phyloP scores from a whole-genome alignment of 2,329 filamentous ascomycete genomes.

The Magnaporthiopsis rhizophila region DNA sequence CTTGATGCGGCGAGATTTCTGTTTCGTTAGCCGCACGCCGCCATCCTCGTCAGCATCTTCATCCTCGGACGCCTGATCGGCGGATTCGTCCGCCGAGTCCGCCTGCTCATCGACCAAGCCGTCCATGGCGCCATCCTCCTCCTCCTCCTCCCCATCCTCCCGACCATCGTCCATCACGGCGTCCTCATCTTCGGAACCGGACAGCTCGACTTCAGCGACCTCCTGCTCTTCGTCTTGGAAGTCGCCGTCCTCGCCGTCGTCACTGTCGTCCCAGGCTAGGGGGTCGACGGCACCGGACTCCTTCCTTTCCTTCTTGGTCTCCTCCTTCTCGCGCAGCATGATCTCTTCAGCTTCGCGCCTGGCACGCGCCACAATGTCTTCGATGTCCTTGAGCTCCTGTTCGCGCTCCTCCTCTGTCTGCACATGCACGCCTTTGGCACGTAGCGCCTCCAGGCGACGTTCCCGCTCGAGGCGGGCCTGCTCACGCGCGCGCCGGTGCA shows the following conservation, averaged over 20 bases:
- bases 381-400: slow-evolving; percentile 71
- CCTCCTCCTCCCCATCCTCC: slow-evolving; percentile 7
- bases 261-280: slow-evolving; percentile 49
- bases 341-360: slow-evolving; percentile 73
- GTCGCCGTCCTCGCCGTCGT: slow-evolving; percentile 31
- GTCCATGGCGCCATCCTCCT: slow-evolving; percentile 17
- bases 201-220: slow-evolving; percentile 13
- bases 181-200: slow-evolving; percentile 15
- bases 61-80: slow-evolving; percentile 17
- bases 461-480: slow-evolving; percentile 75
- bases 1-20: slow-evolving; percentile 33
- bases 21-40: slow-evolving; percentile 8
- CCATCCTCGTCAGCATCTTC: not conserved
- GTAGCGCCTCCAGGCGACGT: slow-evolving; percentile 67
- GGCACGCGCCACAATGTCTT: slow-evolving; percentile 81
- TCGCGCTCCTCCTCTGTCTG: slow-evolving; percentile 83
- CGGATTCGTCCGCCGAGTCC: slow-evolving; percentile 14
- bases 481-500: slow-evolving; percentile 61
- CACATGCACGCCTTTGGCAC: slow-evolving; percentile 70
- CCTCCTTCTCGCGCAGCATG: slow-evolving; percentile 66
- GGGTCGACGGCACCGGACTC: slow-evolving; percentile 36
- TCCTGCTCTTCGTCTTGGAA: slow-evolving; percentile 30
- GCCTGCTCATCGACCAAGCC: slow-evolving; percentile 8
- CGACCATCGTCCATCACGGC: slow-evolving; percentile 8
- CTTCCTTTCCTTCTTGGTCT: slow-evolving; percentile 56